phyloP scores from a whole-genome alignment of 257 asterid genomes.

The Petunia axillaris region DNA sequence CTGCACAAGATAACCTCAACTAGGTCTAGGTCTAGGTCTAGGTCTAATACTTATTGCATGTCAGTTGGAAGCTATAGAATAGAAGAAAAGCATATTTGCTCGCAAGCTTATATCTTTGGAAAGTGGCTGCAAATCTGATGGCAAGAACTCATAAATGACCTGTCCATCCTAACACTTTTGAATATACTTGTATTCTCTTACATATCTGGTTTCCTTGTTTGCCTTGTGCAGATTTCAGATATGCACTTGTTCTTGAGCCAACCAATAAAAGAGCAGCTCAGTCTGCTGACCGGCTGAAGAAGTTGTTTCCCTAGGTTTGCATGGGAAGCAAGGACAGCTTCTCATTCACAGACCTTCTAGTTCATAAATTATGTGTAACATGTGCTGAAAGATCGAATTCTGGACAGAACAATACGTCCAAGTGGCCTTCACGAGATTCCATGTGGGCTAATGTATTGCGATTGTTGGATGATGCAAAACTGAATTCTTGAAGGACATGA shows the following conservation, averaged over 20 bases:
- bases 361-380: neutral
- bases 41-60: neutral
- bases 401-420: neutral
- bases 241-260: conserved; percentile 93
- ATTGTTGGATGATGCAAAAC: neutral
- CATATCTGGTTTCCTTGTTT: neutral
- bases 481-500: neutral
- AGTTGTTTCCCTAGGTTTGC: conserved; percentile 48
- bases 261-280: conserved; percentile 89
- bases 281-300: conserved; percentile 69
- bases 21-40: neutral
- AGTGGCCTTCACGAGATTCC: neutral
- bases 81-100: neutral
- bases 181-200: neutral
- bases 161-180: conserved; percentile 1
- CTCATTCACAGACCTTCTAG: neutral
- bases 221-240: conserved; percentile 66
- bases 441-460: neutral
- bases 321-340: neutral
- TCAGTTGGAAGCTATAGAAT: neutral
- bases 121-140: neutral
- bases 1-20: neutral
- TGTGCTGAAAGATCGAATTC: neutral
- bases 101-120: neutral
- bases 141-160: conserved; percentile 8